Percentiles rank a stretch among this genome's conserved stretches.
These are phyloP conservation scores for Vanilla planifolia DNA, from an alignment of 106 monocot species.

Conservation along the genomic window DNA sequence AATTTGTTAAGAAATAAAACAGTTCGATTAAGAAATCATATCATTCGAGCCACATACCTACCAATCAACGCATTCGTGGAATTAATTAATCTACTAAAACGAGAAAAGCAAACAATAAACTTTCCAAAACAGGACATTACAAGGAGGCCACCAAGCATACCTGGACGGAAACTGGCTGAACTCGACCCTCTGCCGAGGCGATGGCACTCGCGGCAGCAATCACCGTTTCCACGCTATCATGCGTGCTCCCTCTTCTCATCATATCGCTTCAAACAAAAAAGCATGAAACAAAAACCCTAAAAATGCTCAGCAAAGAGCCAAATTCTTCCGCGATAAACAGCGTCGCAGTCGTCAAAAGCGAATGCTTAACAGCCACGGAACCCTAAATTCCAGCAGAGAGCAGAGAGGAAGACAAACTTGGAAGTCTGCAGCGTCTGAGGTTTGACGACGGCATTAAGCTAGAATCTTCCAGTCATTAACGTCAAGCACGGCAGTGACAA, in stretches of 20 bases:
- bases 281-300: constrained; percentile 9
- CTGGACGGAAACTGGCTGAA: constrained; percentile 44
- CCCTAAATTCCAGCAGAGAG: neutral
- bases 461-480: too few relatives aligned
- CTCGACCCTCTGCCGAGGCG: constrained; percentile 36
- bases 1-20: too few relatives aligned
- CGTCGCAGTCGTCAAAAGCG: neutral
- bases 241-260: constrained; percentile 33
- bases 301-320: neutral
- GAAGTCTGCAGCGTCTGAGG: neutral
- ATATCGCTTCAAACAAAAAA: neutral
- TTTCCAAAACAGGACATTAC: too few relatives aligned
- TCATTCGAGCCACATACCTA: too few relatives aligned
- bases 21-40: too few relatives aligned
- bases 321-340: neutral
- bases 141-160: constrained; percentile 10
- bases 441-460: neutral
- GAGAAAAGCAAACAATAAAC: too few relatives aligned
- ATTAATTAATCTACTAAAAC: too few relatives aligned
- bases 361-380: neutral
- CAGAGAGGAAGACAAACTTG: neutral
- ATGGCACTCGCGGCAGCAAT: constrained; percentile 65
- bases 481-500: constrained; percentile 1
- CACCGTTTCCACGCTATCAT: constrained; percentile 54
- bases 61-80: too few relatives aligned